phyloP scores from a whole-genome alignment of 768 basidiomycete species.

The Lepiota venenata region DNA sequence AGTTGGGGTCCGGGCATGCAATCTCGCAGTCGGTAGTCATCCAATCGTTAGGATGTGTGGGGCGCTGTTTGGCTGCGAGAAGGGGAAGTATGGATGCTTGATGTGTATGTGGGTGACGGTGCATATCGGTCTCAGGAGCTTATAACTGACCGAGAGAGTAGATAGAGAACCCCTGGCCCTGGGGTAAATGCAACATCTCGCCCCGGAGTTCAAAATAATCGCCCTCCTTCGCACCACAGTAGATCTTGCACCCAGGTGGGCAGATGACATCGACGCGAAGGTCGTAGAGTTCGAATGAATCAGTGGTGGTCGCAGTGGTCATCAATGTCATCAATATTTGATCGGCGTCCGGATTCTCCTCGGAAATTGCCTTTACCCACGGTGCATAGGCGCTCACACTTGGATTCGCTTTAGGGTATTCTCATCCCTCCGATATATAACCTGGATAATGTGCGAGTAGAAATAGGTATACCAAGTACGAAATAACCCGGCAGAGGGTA shows the following conservation, averaged over 20 bases:
- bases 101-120: not conserved
- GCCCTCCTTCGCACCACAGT: slow-evolving; percentile 63
- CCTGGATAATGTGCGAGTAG: too few relatives aligned
- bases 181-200: slow-evolving; percentile 60
- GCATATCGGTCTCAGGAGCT: not conserved
- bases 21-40: slow-evolving; percentile 64
- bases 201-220: slow-evolving; percentile 63
- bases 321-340: too few relatives aligned
- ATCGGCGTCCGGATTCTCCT: too few relatives aligned
- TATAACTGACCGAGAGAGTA: slow-evolving; percentile 52
- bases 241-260: slow-evolving; percentile 49
- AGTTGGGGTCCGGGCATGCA: slow-evolving; percentile 67
- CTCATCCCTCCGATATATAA: too few relatives aligned
- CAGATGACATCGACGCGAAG: slow-evolving; percentile 62
- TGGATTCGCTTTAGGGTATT: too few relatives aligned
- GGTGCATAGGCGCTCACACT: too few relatives aligned
- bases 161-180: slow-evolving; percentile 63
- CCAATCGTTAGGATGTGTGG: slow-evolving; percentile 56
- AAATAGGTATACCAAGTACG: too few relatives aligned
- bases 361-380: too few relatives aligned
- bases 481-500: too few relatives aligned
- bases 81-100: slow-evolving; percentile 60
- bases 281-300: slow-evolving; percentile 60
- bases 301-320: slow-evolving; percentile 14
- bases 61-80: slow-evolving; percentile 65